Evolutionary conservation across 1,284 basidiomycete species (phyloP).

Genomic region (Athelia psychrophila): DNA sequence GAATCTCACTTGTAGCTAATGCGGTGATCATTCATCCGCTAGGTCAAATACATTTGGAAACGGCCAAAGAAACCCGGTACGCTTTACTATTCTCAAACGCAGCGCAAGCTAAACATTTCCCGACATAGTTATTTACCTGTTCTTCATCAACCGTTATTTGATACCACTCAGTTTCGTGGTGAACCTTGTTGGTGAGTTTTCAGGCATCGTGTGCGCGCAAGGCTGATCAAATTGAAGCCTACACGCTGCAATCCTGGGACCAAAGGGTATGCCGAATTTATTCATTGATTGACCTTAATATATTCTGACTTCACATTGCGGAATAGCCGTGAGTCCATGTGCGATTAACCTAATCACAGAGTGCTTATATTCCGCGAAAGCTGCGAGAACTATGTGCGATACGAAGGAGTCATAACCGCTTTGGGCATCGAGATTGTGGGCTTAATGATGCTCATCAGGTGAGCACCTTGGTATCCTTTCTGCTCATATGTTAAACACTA

Average conservation of each 20-base stretch:
- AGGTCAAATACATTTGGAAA: constrained; percentile 39
- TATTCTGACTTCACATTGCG: too few relatives aligned
- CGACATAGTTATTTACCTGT: constrained; percentile 20
- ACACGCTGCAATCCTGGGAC: too few relatives aligned
- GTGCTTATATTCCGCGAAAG: constrained; percentile 14
- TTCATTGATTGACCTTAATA: too few relatives aligned
- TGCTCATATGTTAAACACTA: neutral
- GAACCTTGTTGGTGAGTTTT: constrained; percentile 34
- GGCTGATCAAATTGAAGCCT: too few relatives aligned
- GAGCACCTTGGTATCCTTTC: constrained; percentile 7
- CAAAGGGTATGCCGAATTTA: too few relatives aligned
- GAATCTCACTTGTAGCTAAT: neutral
- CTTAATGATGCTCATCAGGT: constrained; percentile 48
- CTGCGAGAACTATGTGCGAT: constrained; percentile 36
- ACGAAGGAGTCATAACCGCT: constrained; percentile 43
- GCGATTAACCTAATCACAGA: too few relatives aligned
- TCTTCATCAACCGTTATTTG: constrained; percentile 36
- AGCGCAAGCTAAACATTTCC: neutral
- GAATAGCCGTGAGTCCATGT: too few relatives aligned
- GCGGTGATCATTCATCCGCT: neutral
- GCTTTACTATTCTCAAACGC: constrained; percentile 7
- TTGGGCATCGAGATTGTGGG: constrained; percentile 38
- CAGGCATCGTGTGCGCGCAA: too few relatives aligned
- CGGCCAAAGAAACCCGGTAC: constrained; percentile 28
- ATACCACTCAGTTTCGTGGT: constrained; percentile 37